phyloP scores from a whole-genome alignment of 1,139 yeast species.

The Yarrowia galli region DNA sequence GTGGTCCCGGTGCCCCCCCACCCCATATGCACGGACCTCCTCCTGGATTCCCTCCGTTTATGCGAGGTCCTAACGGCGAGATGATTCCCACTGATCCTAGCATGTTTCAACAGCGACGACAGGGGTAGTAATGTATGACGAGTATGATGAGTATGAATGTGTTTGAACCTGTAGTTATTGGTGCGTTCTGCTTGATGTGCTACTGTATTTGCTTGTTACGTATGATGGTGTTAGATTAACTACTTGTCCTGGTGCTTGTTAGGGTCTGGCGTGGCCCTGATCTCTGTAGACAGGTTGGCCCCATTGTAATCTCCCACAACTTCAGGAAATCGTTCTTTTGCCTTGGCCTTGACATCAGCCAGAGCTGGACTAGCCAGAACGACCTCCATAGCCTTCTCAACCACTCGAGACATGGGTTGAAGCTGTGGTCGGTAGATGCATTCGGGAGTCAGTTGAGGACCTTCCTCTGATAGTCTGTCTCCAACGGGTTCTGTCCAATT shows the following conservation, averaged over 20 bases:
- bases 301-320: slow-evolving; percentile 21
- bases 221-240: too few relatives aligned
- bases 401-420: slow-evolving; percentile 41
- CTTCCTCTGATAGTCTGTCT: slow-evolving; percentile 14
- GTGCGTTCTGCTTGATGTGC: too few relatives aligned
- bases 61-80: slow-evolving; percentile 35
- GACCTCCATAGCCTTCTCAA: slow-evolving; percentile 41
- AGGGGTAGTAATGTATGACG: slow-evolving; percentile 37
- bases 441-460: slow-evolving; percentile 2
- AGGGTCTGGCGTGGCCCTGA: not conserved
- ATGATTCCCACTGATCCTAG: slow-evolving; percentile 34
- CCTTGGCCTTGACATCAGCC: slow-evolving; percentile 7
- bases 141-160: slow-evolving; percentile 9
- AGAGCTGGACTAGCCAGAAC: slow-evolving; percentile 31
- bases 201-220: too few relatives aligned
- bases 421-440: slow-evolving; percentile 40
- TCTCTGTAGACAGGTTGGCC: not conserved
- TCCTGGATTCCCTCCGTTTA: slow-evolving; percentile 29
- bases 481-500: slow-evolving; percentile 42
- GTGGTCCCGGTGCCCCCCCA: slow-evolving; percentile 24
- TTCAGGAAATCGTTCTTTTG: slow-evolving; percentile 21
- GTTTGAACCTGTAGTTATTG: not conserved
- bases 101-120: slow-evolving; percentile 36
- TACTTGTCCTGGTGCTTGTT: not conserved
- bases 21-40: slow-evolving; percentile 38